Conservation (phyloP, 768 basidiomycete species). For the Tubosaeta sp. region DNA sequence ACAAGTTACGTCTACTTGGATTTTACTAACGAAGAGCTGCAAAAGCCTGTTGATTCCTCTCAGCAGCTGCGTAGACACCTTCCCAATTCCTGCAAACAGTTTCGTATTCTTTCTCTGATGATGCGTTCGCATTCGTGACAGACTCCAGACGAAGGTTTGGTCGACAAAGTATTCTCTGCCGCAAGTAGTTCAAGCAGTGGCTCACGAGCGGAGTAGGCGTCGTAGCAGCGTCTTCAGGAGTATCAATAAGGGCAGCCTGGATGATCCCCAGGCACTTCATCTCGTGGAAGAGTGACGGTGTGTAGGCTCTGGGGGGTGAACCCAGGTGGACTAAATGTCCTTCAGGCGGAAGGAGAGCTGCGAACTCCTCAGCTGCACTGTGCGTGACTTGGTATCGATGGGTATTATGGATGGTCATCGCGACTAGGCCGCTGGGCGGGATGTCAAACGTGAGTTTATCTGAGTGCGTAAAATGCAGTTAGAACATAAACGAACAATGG, state of each 20-base stretch:
- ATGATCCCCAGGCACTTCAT: slow-evolving; percentile 37
- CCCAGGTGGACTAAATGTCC: slow-evolving; percentile 30
- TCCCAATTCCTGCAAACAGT: slow-evolving; percentile 28
- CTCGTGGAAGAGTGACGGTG: slow-evolving; percentile 38
- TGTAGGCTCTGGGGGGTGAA: slow-evolving; percentile 22
- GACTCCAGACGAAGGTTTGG: slow-evolving; percentile 28
- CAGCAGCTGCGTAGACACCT: slow-evolving; percentile 23
- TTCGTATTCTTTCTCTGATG: slow-evolving; percentile 15
- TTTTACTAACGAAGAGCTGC: not conserved
- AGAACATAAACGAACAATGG: not conserved
- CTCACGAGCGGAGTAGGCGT: slow-evolving; percentile 7
- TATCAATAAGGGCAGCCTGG: slow-evolving; percentile 15
- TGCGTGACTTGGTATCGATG: slow-evolving; percentile 17
- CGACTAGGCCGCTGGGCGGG: slow-evolving; percentile 12
- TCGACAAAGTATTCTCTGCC: slow-evolving; percentile 30
- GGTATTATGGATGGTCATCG: slow-evolving; percentile 22
- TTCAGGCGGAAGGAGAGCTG: slow-evolving; percentile 27
- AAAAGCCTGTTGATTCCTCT: slow-evolving; percentile 10
- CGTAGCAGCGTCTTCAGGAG: slow-evolving; percentile 1
- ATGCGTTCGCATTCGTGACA: slow-evolving; percentile 2
- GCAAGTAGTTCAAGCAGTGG: slow-evolving; percentile 37
- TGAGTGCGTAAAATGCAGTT: not conserved
- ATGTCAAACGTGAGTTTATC: slow-evolving; percentile 7
- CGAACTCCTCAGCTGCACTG: slow-evolving; percentile 24
- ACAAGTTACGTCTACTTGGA: too few species aligned